Conservation (phyloP, 768 basidiomycete species). For the Pulveroboletus sp. region DNA sequence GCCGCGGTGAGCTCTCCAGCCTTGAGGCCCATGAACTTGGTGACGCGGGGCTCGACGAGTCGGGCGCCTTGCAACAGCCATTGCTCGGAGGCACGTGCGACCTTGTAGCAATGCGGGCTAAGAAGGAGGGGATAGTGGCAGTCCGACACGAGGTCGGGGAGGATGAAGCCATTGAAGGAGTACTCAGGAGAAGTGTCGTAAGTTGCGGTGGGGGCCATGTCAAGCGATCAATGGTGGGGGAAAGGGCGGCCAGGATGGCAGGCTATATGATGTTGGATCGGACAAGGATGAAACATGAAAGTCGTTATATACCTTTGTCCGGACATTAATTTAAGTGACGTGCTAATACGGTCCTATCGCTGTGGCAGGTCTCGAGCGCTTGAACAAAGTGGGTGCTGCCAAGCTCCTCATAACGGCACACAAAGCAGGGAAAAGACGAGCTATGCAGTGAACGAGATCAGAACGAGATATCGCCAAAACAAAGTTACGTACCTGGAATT, state of each 20-base stretch:
- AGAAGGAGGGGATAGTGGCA: conserved; percentile 37
- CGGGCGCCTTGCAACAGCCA: conserved; percentile 32
- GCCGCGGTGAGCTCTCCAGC: conserved; percentile 65
- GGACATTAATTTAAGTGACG: conserved; percentile 6
- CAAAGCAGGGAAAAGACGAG: background rate
- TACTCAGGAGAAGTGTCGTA: conserved; percentile 9
- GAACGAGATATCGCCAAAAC: background rate
- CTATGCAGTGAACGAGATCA: background rate
- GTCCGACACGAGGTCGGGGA: conserved; percentile 42
- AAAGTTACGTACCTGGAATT: background rate
- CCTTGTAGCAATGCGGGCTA: conserved; percentile 31
- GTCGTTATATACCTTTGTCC: conserved; percentile 25
- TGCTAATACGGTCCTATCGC: background rate
- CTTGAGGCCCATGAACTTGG: conserved; percentile 53
- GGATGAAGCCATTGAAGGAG: conserved; percentile 27
- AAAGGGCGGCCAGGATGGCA: background rate
- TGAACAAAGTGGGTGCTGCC: background rate
- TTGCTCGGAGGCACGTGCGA: conserved; percentile 36
- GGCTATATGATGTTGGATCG: conserved; percentile 14
- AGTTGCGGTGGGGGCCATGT: conserved; percentile 28
- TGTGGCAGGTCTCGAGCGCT: conserved; percentile 2
- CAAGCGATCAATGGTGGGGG: background rate
- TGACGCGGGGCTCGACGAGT: conserved; percentile 30
- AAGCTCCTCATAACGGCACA: conserved; percentile 7
- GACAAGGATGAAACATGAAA: conserved; percentile 24